These are phyloP conservation scores for Prunella vulgaris DNA, from an alignment of 257 asterid genomes.

Conservation along the genomic window DNA sequence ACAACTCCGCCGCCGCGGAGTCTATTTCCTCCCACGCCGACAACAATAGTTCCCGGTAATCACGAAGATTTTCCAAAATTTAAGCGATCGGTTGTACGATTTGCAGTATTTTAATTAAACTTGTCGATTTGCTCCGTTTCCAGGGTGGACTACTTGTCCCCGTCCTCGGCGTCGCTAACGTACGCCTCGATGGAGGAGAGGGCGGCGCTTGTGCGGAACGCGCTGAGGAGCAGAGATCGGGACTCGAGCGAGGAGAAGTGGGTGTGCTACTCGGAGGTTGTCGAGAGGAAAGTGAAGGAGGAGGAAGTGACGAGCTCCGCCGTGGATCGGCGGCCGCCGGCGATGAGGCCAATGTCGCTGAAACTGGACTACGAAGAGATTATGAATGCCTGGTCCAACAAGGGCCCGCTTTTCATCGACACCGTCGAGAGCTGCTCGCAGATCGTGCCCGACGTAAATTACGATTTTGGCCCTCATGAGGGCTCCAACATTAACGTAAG, in stretches of 20 bases:
- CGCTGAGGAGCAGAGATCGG: conserved; percentile 64
- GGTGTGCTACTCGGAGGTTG: conserved; percentile 86
- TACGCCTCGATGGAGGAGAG: conserved; percentile 34
- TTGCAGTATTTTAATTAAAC: neutral
- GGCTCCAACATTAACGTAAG: conserved; percentile 31
- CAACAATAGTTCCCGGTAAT: conserved; percentile 31
- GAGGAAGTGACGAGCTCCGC: conserved; percentile 87
- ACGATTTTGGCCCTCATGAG: conserved; percentile 31
- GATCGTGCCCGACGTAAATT: conserved; percentile 63
- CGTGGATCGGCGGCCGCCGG: conserved; percentile 30
- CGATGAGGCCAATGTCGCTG: conserved; percentile 43
- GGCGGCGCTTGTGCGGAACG: conserved; percentile 68
- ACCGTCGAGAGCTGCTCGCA: conserved; percentile 39
- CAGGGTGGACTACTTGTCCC: conserved; percentile 27
- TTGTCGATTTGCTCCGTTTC: neutral
- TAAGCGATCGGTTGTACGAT: neutral
- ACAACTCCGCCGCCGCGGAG: conserved; percentile 31
- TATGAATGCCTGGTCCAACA: conserved; percentile 81
- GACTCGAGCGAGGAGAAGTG: conserved; percentile 78
- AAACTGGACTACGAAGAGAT: conserved; percentile 86
- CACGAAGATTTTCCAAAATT: neutral
- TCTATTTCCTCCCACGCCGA: conserved; percentile 37
- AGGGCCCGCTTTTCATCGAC: conserved; percentile 61
- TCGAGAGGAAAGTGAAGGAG: conserved; percentile 65
- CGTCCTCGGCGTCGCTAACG: no score